These are phyloP conservation scores for Ophiostoma australiae DNA, from an alignment of 2,329 filamentous ascomycete species.

Conservation along the genomic window DNA sequence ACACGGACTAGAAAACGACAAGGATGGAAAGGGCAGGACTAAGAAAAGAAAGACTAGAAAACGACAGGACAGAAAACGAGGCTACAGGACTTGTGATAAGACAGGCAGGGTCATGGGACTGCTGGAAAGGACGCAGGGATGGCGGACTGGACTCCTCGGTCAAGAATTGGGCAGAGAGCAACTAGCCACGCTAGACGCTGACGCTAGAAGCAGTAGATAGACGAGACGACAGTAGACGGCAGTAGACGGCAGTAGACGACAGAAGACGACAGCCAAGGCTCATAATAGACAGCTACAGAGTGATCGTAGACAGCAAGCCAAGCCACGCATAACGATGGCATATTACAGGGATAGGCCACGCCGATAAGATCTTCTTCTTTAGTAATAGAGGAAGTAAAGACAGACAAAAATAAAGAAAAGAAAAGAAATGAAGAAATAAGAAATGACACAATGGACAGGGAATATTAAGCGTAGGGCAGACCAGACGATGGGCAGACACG, in stretches of 20 bases:
- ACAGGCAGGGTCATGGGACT: not conserved
- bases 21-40: too few relatives aligned
- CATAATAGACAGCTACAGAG: not conserved
- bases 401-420: too few relatives aligned
- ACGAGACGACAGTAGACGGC: too few relatives aligned
- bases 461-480: not conserved
- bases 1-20: too few relatives aligned
- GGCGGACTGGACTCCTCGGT: not conserved
- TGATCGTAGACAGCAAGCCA: not conserved
- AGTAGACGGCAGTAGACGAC: too few relatives aligned
- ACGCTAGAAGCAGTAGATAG: too few relatives aligned
- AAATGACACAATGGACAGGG: not conserved
- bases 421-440: too few relatives aligned
- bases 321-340: constrained; percentile 1
- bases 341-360: not conserved
- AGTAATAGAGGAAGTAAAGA: too few relatives aligned
- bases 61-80: not conserved
- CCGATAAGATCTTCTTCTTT: too few relatives aligned
- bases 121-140: not conserved
- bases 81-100: constrained; percentile 1
- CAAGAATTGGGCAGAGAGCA: not conserved
- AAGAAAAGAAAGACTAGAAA: too few relatives aligned
- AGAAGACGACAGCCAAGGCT: too few relatives aligned
- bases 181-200: too few relatives aligned
- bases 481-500: not conserved